Percentiles rank a stretch among this genome's conserved stretches.
Conservation (phyloP, 306 rosid species). For the Abrus precatorius region DNA sequence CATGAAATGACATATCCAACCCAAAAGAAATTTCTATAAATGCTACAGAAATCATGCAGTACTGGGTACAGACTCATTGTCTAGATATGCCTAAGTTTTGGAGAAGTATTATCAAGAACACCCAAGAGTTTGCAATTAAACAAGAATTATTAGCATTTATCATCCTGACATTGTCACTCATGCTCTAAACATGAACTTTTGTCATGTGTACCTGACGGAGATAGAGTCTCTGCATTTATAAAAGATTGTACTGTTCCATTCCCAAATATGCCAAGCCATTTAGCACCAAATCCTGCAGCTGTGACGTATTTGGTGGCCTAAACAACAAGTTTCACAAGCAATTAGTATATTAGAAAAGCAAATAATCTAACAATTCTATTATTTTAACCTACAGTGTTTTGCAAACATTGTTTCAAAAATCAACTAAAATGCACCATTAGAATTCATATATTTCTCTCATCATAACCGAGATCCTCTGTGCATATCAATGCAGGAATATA, state of each 20-base stretch:
- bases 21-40: constrained; percentile 13
- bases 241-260: constrained; percentile 95
- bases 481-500: not conserved
- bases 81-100: constrained; percentile 17
- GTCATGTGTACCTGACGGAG: constrained; percentile 66
- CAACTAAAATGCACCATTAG: constrained; percentile 32
- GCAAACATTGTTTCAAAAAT: constrained; percentile 19
- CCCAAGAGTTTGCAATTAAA: constrained; percentile 8
- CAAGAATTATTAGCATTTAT: constrained; percentile 34
- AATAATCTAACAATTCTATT: constrained; percentile 17
- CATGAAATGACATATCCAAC: constrained; percentile 24
- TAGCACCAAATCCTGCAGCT: constrained; percentile 96
- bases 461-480: constrained; percentile 1
- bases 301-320: constrained; percentile 93
- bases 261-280: constrained; percentile 85
- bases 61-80: constrained; percentile 17
- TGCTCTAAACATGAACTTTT: constrained; percentile 31
- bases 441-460: constrained; percentile 23
- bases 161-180: not conserved
- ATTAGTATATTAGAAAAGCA: constrained; percentile 40
- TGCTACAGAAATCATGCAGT: constrained; percentile 14
- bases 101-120: constrained; percentile 22
- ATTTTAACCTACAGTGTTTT: constrained; percentile 20
- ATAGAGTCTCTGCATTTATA: constrained; percentile 77
- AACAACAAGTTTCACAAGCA: constrained; percentile 53